phyloP scores from a whole-genome alignment of 169 alveolate genomes.

The Plasmodium fragile region DNA sequence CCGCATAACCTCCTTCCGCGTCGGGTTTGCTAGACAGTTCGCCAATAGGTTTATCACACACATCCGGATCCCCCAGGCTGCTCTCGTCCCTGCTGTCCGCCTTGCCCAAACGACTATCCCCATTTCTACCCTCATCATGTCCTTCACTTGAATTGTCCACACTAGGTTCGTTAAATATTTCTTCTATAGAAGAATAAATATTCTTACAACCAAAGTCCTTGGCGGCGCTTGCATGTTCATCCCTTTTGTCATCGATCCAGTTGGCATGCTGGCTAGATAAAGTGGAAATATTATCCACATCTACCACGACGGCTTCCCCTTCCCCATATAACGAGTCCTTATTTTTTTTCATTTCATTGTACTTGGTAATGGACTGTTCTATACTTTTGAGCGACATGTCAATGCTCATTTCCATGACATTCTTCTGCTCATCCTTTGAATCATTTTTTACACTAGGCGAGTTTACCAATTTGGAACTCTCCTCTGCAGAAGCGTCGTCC shows the following conservation, averaged over 20 bases:
- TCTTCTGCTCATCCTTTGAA: slow-evolving; percentile 15
- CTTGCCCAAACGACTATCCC: not conserved
- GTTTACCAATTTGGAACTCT: not conserved
- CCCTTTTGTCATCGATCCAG: not conserved
- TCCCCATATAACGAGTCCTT: not conserved
- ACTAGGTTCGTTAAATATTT: not conserved
- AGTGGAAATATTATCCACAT: not conserved
- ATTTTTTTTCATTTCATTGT: slow-evolving; percentile 2
- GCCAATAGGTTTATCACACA: not conserved
- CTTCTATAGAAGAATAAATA: not conserved
- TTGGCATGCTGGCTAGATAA: not conserved
- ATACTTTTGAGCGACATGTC: not conserved
- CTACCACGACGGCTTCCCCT: not conserved
- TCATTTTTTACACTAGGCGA: not conserved
- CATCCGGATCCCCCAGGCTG: not conserved
- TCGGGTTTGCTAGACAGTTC: not conserved
- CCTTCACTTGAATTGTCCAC: not conserved
- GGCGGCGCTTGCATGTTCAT: not conserved
- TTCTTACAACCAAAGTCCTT: not conserved
- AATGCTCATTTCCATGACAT: not conserved
- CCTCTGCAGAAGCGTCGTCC: not conserved
- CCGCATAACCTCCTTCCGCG: not conserved
- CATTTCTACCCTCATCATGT: not conserved
- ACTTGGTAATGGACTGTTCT: slow-evolving; percentile 5
- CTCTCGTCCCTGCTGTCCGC: not conserved